phyloP scores from a whole-genome alignment of 805 yeast species.

The Candida maesae region DNA sequence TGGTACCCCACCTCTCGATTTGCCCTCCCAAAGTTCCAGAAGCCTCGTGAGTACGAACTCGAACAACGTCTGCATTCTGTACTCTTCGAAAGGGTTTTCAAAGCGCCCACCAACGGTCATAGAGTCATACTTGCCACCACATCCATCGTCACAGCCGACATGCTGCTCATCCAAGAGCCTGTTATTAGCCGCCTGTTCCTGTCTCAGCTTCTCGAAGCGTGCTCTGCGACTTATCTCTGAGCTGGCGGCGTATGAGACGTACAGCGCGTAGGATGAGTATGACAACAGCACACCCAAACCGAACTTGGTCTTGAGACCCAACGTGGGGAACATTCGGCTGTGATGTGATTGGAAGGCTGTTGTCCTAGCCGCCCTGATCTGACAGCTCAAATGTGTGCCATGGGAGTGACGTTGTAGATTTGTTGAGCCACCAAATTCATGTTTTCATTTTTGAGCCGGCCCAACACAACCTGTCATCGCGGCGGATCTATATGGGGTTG shows the following conservation, averaged over 20 bases:
- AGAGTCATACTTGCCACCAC: slow-evolving; percentile 36
- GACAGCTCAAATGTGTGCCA: too few relatives aligned
- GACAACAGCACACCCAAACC: slow-evolving; percentile 34
- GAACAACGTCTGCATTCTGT: slow-evolving; percentile 82
- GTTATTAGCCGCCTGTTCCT: slow-evolving; percentile 5
- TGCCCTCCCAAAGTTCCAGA: slow-evolving; percentile 61
- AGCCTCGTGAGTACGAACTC: slow-evolving; percentile 77
- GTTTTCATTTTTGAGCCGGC: too few relatives aligned
- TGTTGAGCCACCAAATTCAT: too few relatives aligned
- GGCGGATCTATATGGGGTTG: too few relatives aligned
- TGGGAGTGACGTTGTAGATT: too few relatives aligned
- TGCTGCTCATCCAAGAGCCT: slow-evolving; percentile 4
- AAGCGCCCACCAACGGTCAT: slow-evolving; percentile 68
- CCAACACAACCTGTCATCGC: too few relatives aligned
- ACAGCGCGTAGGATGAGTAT: slow-evolving; percentile 64
- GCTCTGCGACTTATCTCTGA: slow-evolving; percentile 48
- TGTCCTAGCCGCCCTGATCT: background rate
- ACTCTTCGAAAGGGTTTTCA: slow-evolving; percentile 89
- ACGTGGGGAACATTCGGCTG: slow-evolving; percentile 5
- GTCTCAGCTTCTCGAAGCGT: slow-evolving; percentile 23
- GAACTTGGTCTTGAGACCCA: slow-evolving; percentile 25
- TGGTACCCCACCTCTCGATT: slow-evolving; percentile 59
- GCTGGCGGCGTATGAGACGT: slow-evolving; percentile 52
- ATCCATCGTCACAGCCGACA: slow-evolving; percentile 1
- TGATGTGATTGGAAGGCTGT: too few relatives aligned